These are phyloP conservation scores for Globisporangium sylvaticum DNA, from an alignment of 352 stramenopile genomes.

Conservation along the genomic window DNA sequence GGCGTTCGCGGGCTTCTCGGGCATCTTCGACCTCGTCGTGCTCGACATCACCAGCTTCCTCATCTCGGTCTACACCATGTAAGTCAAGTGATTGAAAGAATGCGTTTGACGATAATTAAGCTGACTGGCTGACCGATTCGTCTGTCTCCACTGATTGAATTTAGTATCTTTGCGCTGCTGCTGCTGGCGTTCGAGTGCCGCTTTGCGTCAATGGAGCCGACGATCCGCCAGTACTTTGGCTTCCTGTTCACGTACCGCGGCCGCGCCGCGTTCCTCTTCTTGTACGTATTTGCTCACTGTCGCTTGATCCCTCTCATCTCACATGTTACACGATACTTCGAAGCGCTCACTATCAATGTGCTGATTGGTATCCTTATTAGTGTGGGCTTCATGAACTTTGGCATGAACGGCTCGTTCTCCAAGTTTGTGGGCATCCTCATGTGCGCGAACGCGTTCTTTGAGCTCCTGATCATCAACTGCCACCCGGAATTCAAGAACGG, in stretches of 20 bases:
- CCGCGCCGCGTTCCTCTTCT: conserved; percentile 80
- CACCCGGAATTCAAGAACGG: conserved; percentile 85
- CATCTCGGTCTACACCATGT: conserved; percentile 87
- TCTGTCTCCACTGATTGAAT: no score
- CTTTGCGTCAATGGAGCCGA: conserved; percentile 84
- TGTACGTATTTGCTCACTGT: conserved; percentile 22
- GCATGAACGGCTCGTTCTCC: conserved; percentile 70
- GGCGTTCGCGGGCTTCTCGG: conserved; percentile 76
- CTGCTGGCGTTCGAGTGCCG: conserved; percentile 84
- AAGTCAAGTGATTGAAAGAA: conserved; percentile 1
- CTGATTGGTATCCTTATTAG: conserved; percentile 12
- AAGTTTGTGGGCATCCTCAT: conserved; percentile 75
- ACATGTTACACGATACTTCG: conserved; percentile 2
- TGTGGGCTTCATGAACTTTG: conserved; percentile 87
- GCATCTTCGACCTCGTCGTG: conserved; percentile 81
- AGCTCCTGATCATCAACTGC: conserved; percentile 76
- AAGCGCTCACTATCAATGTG: no score
- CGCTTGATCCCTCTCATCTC: background rate
- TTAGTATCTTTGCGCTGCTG: conserved; percentile 78
- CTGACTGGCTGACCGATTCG: no score
- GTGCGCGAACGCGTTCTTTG: conserved; percentile 72
- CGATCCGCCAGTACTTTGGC: conserved; percentile 81
- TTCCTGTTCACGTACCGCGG: conserved; percentile 88
- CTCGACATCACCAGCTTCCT: conserved; percentile 87
- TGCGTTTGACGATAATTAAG: no score